Conservation (phyloP, 768 basidiomycete species). For the Lentinula sp. region DNA sequence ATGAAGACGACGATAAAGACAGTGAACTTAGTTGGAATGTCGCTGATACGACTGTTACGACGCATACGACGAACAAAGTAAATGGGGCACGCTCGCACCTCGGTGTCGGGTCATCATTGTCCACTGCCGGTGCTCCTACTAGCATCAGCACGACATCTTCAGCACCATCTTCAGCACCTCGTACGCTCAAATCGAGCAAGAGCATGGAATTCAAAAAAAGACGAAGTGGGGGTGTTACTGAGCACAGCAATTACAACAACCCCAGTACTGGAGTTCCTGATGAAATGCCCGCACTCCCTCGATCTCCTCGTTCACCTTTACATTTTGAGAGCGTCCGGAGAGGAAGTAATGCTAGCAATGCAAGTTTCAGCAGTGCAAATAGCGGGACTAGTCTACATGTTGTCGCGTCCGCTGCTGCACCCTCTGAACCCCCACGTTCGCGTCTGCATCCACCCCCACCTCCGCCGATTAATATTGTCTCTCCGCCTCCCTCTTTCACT, state of each 20-base stretch:
- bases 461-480: background rate
- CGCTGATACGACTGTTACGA: conserved; percentile 1
- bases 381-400: background rate
- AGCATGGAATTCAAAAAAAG: conserved; percentile 57
- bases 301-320: conserved; percentile 24
- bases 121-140: background rate
- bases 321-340: conserved; percentile 26
- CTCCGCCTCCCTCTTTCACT: background rate
- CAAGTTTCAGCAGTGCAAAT: conserved; percentile 20
- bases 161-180: conserved; percentile 10
- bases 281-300: conserved; percentile 9
- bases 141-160: background rate
- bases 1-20: background rate
- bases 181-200: conserved; percentile 53
- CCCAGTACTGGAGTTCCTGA: background rate
- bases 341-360: conserved; percentile 33
- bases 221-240: conserved; percentile 9
- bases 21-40: conserved; percentile 10
- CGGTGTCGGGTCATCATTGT: conserved; percentile 11
- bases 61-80: conserved; percentile 4
- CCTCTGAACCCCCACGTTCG: conserved; percentile 6
- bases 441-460: conserved; percentile 4
- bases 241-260: background rate
- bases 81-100: conserved; percentile 13
- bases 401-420: conserved; percentile 13